These are phyloP conservation scores for Lasiodiplodia sp. DNA, from an alignment of 2,329 filamentous ascomycete species.

Conservation along the genomic window DNA sequence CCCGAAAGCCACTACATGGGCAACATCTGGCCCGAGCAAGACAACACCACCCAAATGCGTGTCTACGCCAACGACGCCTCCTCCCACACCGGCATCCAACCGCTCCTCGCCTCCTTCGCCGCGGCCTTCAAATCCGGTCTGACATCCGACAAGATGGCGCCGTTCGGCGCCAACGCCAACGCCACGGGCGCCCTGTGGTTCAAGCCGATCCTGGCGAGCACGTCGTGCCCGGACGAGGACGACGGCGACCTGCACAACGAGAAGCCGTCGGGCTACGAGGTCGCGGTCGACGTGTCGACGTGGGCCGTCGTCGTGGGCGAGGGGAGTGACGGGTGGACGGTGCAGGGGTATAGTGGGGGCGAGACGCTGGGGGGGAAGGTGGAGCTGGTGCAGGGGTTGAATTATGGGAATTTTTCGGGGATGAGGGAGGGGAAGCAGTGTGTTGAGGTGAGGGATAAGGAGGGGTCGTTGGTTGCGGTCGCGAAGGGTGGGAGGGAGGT, in stretches of 20 bases:
- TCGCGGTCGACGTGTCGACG: not conserved
- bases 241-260: constrained; percentile 12
- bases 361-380: not conserved
- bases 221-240: not conserved
- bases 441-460: not conserved
- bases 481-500: constrained; percentile 3
- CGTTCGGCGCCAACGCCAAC: not conserved
- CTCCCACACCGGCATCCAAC: constrained; percentile 46
- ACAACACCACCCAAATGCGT: constrained; percentile 33
- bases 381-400: not conserved
- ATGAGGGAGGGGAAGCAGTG: not conserved
- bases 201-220: constrained; percentile 3
- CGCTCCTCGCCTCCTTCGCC: constrained; percentile 47
- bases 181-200: constrained; percentile 16
- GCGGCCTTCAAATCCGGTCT: constrained; percentile 42
- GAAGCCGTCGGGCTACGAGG: constrained; percentile 14
- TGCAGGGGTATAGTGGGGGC: constrained; percentile 8
- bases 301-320: constrained; percentile 15
- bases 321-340: no score
- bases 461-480: not conserved
- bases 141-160: not conserved
- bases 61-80: constrained; percentile 40
- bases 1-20: constrained; percentile 50
- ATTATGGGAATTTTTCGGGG: constrained; percentile 7
- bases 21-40: constrained; percentile 44